Conservation (phyloP, 345 rosid genomes). For the Citrus trifoliata region DNA sequence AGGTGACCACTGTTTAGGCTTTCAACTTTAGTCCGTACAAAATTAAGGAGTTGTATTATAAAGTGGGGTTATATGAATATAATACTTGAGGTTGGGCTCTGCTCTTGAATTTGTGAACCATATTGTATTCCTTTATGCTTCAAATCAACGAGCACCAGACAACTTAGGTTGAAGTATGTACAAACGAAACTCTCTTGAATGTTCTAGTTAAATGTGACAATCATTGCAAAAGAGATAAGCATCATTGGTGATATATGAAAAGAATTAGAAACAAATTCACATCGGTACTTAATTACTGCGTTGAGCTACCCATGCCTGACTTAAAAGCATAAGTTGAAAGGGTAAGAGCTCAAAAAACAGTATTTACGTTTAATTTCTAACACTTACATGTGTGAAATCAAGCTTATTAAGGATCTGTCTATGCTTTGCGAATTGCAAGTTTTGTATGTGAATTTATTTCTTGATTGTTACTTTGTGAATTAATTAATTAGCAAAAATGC, state of each 20-base stretch:
- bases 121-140: not conserved
- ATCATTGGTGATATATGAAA: not conserved
- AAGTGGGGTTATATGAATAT: not conserved
- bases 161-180: not conserved
- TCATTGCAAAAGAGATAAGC: not conserved
- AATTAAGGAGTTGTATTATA: not conserved
- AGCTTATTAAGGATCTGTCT: not conserved
- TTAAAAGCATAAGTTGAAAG: no score
- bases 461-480: not conserved
- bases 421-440: not conserved
- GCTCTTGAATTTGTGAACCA: not conserved
- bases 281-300: no score
- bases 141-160: not conserved
- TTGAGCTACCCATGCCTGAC: no score
- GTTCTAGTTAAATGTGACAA: not conserved
- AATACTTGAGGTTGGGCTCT: not conserved
- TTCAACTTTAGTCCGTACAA: not conserved
- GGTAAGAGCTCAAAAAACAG: no score
- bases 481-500: not conserved
- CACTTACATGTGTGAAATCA: not conserved
- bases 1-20: not conserved
- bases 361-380: not conserved
- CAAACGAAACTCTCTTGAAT: not conserved
- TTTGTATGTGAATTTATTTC: not conserved
- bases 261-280: not conserved